phyloP scores from a whole-genome alignment of 2,329 filamentous ascomycete species.

The Aureobasidium lini region DNA sequence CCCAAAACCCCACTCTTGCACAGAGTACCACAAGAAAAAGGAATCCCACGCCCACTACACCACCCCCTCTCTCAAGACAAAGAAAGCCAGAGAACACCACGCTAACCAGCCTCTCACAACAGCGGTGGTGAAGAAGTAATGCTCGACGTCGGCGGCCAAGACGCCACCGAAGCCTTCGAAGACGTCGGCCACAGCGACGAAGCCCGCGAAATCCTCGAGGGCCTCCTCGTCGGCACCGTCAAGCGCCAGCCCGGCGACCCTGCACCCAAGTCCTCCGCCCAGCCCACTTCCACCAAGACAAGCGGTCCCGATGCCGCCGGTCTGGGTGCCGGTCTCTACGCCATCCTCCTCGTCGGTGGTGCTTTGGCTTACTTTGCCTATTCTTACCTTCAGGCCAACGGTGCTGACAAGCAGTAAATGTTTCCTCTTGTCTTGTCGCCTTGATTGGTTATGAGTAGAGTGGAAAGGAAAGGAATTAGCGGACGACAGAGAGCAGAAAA shows the following conservation, averaged over 20 bases:
- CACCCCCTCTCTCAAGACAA: not conserved
- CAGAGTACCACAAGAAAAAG: conserved; percentile 5
- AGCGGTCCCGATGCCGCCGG: conserved; percentile 41
- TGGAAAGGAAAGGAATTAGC: too few relatives aligned
- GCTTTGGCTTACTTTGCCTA: conserved; percentile 71
- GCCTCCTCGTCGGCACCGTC: conserved; percentile 64
- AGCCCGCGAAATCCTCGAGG: conserved; percentile 84
- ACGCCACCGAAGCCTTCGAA: conserved; percentile 96
- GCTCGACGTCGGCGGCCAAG: conserved; percentile 90
- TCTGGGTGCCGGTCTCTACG: conserved; percentile 74
- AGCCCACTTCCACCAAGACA: conserved; percentile 44
- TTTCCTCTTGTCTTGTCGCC: too few relatives aligned
- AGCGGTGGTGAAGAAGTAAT: conserved; percentile 98
- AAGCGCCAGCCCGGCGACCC: conserved; percentile 82
- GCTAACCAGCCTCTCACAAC: conserved; percentile 13
- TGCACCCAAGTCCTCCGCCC: conserved; percentile 53
- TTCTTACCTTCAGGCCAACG: conserved; percentile 63
- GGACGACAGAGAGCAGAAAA: not conserved
- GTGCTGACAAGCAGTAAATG: conserved; percentile 3
- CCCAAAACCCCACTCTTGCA: conserved; percentile 13
- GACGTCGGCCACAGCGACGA: conserved; percentile 99
- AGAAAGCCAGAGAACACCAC: not conserved
- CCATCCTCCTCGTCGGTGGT: conserved; percentile 69
- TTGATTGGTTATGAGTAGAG: not conserved
- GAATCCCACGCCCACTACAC: not conserved